Evolutionary conservation across 192 early-diverging fungal species (phyloP).

Genomic region (Backusella parvicylindrica): DNA sequence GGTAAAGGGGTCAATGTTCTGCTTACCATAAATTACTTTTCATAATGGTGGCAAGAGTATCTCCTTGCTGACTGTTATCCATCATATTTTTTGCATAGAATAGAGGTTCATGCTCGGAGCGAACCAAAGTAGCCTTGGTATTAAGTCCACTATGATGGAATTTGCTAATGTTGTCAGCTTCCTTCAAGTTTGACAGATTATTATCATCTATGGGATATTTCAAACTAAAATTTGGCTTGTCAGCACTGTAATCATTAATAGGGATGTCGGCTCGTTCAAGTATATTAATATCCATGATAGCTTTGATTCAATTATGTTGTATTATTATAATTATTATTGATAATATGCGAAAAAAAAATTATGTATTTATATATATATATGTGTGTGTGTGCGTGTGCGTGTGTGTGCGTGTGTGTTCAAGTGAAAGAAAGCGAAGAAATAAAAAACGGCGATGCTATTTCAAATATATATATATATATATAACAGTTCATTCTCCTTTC

Average conservation of each 20-base stretch:
- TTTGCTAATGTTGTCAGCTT: not conserved
- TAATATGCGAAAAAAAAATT: not conserved
- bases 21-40: not conserved
- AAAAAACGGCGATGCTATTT: not conserved
- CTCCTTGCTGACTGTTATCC: not conserved
- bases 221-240: not conserved
- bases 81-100: not conserved
- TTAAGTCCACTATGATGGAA: not conserved
- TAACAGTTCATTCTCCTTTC: not conserved
- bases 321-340: not conserved
- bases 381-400: no score
- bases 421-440: not conserved
- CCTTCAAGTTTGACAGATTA: not conserved
- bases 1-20: not conserved
- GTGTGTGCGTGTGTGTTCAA: no score
- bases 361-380: not conserved
- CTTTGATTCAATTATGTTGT: not conserved
- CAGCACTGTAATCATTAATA: not conserved
- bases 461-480: not conserved
- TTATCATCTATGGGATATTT: not conserved
- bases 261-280: not conserved
- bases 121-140: not conserved
- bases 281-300: not conserved
- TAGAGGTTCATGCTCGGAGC: not conserved
- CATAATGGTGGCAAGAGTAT: not conserved